These are phyloP conservation scores for Candida khao-thaluensis DNA, from an alignment of 805 yeast species.

Conservation along the genomic window DNA sequence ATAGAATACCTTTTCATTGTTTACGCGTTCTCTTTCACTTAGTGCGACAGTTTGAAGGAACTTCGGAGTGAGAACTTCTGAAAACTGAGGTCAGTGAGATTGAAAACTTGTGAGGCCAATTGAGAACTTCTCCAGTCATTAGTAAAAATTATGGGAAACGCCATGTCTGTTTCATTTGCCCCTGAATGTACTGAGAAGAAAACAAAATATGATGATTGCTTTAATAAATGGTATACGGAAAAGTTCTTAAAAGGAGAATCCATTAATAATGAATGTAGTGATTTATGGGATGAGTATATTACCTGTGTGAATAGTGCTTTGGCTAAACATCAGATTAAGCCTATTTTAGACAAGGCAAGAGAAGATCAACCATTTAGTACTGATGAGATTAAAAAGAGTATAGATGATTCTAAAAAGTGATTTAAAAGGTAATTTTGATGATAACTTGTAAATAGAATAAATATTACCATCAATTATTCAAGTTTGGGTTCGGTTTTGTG, in stretches of 20 bases:
- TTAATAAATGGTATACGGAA: constrained; percentile 91
- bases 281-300: constrained; percentile 82
- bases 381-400: constrained; percentile 24
- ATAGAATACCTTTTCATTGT: constrained; percentile 35
- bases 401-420: constrained; percentile 2
- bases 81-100: too few relatives aligned
- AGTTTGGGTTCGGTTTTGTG: too few relatives aligned
- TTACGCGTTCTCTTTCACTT: constrained; percentile 1
- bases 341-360: constrained; percentile 84
- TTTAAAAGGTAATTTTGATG: not conserved
- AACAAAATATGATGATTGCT: constrained; percentile 86
- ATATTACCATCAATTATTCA: too few relatives aligned
- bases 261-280: constrained; percentile 83
- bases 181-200: constrained; percentile 93
- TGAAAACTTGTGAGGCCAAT: too few relatives aligned
- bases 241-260: constrained; percentile 58
- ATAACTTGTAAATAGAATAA: not conserved
- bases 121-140: not conserved
- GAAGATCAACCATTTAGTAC: constrained; percentile 77
- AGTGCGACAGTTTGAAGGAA: too few relatives aligned
- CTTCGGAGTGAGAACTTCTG: too few relatives aligned
- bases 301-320: constrained; percentile 78
- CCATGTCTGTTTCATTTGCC: constrained; percentile 75
- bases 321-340: constrained; percentile 71
- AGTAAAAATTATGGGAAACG: constrained; percentile 36